Conservation (phyloP, 805 yeast species). For the Hanseniaspora valbyensis region DNA sequence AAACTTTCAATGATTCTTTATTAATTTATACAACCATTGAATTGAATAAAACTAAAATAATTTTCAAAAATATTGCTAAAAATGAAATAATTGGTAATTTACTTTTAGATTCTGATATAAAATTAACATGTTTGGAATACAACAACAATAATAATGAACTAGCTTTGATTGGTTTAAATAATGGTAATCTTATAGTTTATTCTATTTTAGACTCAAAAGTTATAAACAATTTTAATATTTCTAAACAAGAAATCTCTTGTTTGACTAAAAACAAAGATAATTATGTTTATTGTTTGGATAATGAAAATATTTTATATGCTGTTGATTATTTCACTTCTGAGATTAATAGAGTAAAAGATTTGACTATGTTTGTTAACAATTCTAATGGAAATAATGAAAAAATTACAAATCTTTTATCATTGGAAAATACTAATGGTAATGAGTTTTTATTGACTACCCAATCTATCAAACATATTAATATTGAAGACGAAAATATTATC, state of each 20-base stretch:
- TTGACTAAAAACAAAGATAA: conserved; percentile 15
- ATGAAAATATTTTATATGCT: conserved; percentile 46
- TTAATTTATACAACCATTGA: not conserved
- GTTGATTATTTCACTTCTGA: conserved; percentile 46
- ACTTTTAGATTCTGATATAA: not conserved
- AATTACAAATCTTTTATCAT: conserved; percentile 19
- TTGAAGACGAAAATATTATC: conserved; percentile 31
- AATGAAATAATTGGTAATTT: not conserved
- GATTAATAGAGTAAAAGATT: conserved; percentile 34
- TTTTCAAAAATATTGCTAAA: not conserved
- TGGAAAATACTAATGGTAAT: conserved; percentile 2
- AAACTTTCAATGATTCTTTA: not conserved
- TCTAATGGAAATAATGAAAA: conserved; percentile 25
- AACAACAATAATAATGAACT: conserved; percentile 42
- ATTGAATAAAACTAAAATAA: not conserved
- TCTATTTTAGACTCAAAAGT: conserved; percentile 43
- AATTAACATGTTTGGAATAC: conserved; percentile 23
- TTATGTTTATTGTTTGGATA: conserved; percentile 47
- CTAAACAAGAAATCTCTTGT: conserved; percentile 35
- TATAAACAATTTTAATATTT: conserved; percentile 37
- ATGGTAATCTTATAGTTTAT: conserved; percentile 54
- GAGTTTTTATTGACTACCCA: conserved; percentile 6
- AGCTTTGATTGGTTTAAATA: conserved; percentile 52
- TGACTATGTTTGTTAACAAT: conserved; percentile 25
- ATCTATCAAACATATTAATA: conserved; percentile 29